Evolutionary conservation across 176 grass and related monocot species (phyloP).

Genomic region (Zoysia japonica): DNA sequence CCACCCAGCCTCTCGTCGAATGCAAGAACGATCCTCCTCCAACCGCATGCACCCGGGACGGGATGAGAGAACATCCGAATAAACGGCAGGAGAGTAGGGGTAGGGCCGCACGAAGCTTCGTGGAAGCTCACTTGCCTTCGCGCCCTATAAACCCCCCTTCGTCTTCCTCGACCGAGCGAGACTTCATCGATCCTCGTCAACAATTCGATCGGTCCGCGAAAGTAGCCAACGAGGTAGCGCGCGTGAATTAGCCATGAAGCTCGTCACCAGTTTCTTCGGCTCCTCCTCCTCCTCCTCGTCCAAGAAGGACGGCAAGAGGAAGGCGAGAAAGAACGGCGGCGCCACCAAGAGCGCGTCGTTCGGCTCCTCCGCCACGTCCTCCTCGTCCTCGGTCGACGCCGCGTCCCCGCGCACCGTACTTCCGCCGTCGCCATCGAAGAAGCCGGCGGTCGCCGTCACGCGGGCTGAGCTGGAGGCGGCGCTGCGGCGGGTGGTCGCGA

Average conservation of each 20-base stretch:
- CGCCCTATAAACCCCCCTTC: constrained; percentile 2
- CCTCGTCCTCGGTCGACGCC: constrained; percentile 3
- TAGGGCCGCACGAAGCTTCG: constrained; percentile 36
- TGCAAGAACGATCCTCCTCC: neutral
- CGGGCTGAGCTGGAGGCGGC: constrained; percentile 48
- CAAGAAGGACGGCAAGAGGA: constrained; percentile 8
- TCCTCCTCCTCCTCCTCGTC: neutral
- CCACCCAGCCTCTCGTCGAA: no score
- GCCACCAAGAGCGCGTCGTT: constrained; percentile 16
- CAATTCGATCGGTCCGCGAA: neutral
- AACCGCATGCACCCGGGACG: neutral
- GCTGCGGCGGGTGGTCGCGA: constrained; percentile 39
- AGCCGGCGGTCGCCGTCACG: constrained; percentile 21
- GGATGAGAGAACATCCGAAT: neutral
- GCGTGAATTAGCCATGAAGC: constrained; percentile 32
- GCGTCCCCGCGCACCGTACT: constrained; percentile 30
- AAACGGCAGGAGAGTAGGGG: neutral
- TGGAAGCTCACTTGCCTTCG: constrained; percentile 27
- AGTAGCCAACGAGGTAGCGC: no score
- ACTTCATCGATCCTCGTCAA: neutral
- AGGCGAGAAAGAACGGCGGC: neutral
- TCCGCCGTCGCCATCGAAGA: neutral
- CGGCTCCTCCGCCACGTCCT: constrained; percentile 30
- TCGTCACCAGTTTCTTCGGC: constrained; percentile 9
- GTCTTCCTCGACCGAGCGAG: neutral